Evolutionary conservation across 106 monocot species (phyloP).

Genomic region (Agapanthus africanus): DNA sequence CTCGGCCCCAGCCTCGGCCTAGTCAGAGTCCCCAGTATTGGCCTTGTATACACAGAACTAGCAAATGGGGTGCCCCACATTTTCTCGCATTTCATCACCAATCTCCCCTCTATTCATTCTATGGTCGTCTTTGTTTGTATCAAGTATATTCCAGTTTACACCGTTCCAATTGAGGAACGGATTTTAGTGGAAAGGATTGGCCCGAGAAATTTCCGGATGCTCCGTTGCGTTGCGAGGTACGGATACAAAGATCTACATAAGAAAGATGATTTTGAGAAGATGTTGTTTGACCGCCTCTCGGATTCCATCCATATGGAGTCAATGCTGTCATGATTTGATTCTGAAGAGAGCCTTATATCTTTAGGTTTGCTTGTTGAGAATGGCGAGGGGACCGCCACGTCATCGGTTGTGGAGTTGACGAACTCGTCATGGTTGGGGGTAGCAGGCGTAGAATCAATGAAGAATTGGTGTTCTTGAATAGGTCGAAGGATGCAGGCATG

Average conservation of each 20-base stretch:
- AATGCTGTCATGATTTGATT: conserved; percentile 71
- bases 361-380: conserved; percentile 2
- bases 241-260: conserved; percentile 81
- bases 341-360: conserved; percentile 26
- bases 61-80: conserved; percentile 81
- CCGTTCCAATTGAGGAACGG: conserved; percentile 57
- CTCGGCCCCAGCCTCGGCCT: conserved; percentile 83
- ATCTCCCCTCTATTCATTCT: conserved; percentile 81
- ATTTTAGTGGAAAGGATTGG: conserved; percentile 76
- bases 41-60: conserved; percentile 80
- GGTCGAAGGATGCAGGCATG: conserved; percentile 64
- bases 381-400: conserved; percentile 11
- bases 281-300: conserved; percentile 55
- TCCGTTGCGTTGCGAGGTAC: conserved; percentile 60
- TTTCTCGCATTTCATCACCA: conserved; percentile 88
- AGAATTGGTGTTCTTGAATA: conserved; percentile 66
- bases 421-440: conserved; percentile 13
- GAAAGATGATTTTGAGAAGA: conserved; percentile 78
- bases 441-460: conserved; percentile 27
- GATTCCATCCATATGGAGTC: conserved; percentile 56
- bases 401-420: not conserved
- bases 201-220: conserved; percentile 77
- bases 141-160: conserved; percentile 80
- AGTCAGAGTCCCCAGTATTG: conserved; percentile 76
- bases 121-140: conserved; percentile 74